A percentile compares a stretch with the other conserved stretches of the same genome.
Conservation (phyloP, 2,329 filamentous ascomycete species). For the Chaetomiaceae sp. region DNA sequence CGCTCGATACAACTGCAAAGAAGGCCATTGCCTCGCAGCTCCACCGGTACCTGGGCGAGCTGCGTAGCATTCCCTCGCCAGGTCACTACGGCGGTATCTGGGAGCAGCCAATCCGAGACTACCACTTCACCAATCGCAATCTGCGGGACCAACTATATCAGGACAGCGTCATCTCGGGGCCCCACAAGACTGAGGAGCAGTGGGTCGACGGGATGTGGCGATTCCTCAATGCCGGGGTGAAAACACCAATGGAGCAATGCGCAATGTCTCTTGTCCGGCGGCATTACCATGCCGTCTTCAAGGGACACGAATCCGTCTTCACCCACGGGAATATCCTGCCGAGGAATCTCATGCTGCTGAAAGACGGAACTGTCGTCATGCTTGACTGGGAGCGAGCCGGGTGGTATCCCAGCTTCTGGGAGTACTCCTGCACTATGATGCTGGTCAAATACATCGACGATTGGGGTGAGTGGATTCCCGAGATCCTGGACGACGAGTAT, state of each 20-base stretch:
- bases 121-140: neutral
- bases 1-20: neutral
- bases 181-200: constrained; percentile 3
- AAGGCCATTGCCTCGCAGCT: neutral
- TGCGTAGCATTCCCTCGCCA: constrained; percentile 3
- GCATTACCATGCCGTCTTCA: neutral
- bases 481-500: constrained; percentile 5
- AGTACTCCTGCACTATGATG: neutral
- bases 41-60: neutral
- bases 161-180: neutral
- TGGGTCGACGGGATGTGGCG: constrained; percentile 2
- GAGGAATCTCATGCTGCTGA: neutral
- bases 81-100: constrained; percentile 4
- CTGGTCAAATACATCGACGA: neutral
- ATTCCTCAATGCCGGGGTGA: neutral
- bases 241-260: neutral
- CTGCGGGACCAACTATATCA: neutral
- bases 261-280: neutral
- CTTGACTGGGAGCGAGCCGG: constrained; percentile 1
- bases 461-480: neutral
- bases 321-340: neutral
- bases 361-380: constrained; percentile 1
- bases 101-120: neutral
- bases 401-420: constrained; percentile 9
- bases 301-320: constrained; percentile 5